phyloP scores from a whole-genome alignment of 129 eudicot species.

The Dittrichia graveolens region DNA sequence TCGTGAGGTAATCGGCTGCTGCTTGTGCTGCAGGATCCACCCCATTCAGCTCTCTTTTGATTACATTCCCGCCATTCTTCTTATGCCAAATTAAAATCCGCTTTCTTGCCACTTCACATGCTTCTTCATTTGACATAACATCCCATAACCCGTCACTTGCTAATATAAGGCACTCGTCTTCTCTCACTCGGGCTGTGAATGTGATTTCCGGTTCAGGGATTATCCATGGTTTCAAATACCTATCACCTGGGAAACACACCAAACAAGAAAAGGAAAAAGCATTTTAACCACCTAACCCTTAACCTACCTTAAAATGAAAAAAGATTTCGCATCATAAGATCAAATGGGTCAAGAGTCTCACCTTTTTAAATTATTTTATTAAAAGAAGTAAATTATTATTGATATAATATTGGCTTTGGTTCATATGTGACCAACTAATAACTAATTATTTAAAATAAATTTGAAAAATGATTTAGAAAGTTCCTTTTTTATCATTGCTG shows the following conservation, averaged over 20 bases:
- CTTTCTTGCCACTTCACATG: slow-evolving; percentile 70
- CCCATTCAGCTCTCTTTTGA: slow-evolving; percentile 44
- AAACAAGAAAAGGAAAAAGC: background rate
- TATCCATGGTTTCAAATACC: slow-evolving; percentile 79
- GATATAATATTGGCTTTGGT: too few species aligned
- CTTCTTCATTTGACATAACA: slow-evolving; percentile 81
- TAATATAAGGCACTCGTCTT: slow-evolving; percentile 77
- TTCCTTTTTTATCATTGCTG: background rate
- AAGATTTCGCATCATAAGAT: background rate
- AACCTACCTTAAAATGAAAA: slow-evolving; percentile 58
- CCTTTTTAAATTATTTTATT: too few species aligned
- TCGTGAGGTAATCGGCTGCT: slow-evolving; percentile 77
- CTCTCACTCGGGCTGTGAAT: slow-evolving; percentile 66
- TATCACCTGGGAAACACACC: slow-evolving; percentile 57
- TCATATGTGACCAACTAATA: too few species aligned
- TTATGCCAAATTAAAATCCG: slow-evolving; percentile 80
- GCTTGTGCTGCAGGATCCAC: slow-evolving; percentile 80
- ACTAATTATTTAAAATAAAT: too few species aligned
- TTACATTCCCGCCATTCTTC: slow-evolving; percentile 55
- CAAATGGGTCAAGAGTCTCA: too few species aligned
- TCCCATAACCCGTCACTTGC: slow-evolving; percentile 94
- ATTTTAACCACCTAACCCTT: background rate
- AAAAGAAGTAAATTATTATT: too few species aligned
- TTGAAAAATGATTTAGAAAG: too few species aligned
- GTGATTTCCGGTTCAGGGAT: slow-evolving; percentile 80